Base-by-base conservation (phyloP, 345 rosid genomes). In the Turritis glabra region DNA sequence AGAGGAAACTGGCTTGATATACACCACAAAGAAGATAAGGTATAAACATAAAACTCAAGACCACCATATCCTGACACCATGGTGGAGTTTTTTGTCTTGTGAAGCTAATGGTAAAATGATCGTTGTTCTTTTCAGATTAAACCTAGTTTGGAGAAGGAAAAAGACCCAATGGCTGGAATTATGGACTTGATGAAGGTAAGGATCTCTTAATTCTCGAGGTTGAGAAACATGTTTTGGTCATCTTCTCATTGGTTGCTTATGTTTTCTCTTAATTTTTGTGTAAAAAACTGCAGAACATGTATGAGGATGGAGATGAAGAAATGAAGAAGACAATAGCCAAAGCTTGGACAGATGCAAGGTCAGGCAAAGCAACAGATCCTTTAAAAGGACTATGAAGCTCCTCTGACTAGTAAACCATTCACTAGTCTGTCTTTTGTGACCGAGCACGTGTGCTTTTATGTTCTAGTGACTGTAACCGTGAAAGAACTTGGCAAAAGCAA, bases 91-190 rank as follows among this genome's bases (percentile, higher is more conserved):
- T 15, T 5, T 74, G 19, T 18, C 8, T 61, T 50, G 47, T 61
- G 71, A 29, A 19, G 26, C 18, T 35, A 22, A 35, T 25, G 22
- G 2, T 58, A 7, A 59, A 18, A 32, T 64, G 46, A 3, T 56
- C 1, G 32, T 50, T 14, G 6, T 2, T 3, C 64, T 61, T 61
- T 54, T 41, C 78, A 92, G 99, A 83, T 95, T 82, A 95, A 90
- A 73, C 98, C 99, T 0, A 87, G 77, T 64, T 44, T 89, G 40
- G 98, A 84, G 61, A 87, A 90, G 73, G 87, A 88, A 1, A 64
- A 84, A 62, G 97, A 95, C 73, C 99, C 99, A 13, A 95, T 95
- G 99, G 97, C 97, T 64, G 99, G 99, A 68, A 95, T 95, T 27
- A 92, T 95, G 99, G 93, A 83, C 76, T 61, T 95, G 22, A 95